Evolutionary conservation across 805 yeast species (phyloP).

Genomic region (Metschnikowia matae): DNA sequence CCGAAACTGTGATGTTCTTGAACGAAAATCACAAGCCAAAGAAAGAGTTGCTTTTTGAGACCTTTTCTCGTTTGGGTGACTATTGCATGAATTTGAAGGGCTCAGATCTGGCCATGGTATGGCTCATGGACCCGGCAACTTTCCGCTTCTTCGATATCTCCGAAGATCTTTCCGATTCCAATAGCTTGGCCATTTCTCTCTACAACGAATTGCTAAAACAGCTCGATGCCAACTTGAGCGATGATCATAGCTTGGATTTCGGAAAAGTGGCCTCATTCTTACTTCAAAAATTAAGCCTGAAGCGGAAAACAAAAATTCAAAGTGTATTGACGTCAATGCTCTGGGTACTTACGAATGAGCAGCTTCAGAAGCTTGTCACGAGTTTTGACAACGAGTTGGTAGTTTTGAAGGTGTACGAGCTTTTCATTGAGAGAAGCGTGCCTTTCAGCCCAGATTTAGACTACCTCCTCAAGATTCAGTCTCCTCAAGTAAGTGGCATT

Average conservation of each 20-base stretch:
- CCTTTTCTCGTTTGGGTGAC: constrained; percentile 46
- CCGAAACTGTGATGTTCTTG: constrained; percentile 42
- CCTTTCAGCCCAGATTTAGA: constrained; percentile 9
- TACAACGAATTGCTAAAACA: constrained; percentile 36
- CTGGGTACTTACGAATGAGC: constrained; percentile 26
- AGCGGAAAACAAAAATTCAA: constrained; percentile 15
- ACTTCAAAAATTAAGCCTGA: not conserved
- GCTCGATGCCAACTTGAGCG: constrained; percentile 14
- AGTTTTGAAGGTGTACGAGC: constrained; percentile 5
- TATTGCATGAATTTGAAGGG: constrained; percentile 18
- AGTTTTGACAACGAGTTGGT: constrained; percentile 10
- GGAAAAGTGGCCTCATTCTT: not conserved
- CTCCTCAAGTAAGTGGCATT: constrained; percentile 7
- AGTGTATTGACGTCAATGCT: constrained; percentile 16
- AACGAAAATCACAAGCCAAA: constrained; percentile 10
- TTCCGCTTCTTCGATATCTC: constrained; percentile 1
- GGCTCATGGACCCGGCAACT: not conserved
- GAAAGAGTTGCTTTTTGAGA: constrained; percentile 17
- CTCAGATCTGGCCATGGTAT: constrained; percentile 6
- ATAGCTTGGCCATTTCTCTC: constrained; percentile 25
- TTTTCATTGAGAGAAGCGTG: constrained; percentile 4
- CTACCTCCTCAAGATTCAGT: constrained; percentile 7
- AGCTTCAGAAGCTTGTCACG: constrained; percentile 11
- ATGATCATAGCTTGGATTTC: not conserved
- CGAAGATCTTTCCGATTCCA: constrained; percentile 17